A percentile compares a stretch with the other conserved stretches of the same genome.
Evolutionary conservation across 768 basidiomycete genomes (phyloP).

Genomic region (Lactarius tabidus): DNA sequence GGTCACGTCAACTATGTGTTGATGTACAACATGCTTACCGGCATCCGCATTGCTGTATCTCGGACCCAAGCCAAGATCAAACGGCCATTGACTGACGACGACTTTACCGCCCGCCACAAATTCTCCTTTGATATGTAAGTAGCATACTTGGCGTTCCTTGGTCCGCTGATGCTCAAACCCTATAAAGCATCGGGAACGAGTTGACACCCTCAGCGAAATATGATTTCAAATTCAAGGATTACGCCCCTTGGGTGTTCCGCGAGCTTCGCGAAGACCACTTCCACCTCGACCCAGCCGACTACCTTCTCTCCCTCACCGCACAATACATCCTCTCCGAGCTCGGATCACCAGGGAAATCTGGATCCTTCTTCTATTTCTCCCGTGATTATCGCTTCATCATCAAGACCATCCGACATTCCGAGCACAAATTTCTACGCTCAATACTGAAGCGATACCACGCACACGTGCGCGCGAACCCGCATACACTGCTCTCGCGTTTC

Average conservation of each 20-base stretch:
- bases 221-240: constrained; percentile 99
- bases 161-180: constrained; percentile 3
- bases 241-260: constrained; percentile 97
- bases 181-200: constrained; percentile 85
- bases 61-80: constrained; percentile 94
- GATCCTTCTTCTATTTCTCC: constrained; percentile 99
- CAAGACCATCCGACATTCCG: constrained; percentile 94
- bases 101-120: constrained; percentile 87
- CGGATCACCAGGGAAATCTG: constrained; percentile 96
- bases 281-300: constrained; percentile 94
- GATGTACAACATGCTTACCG: constrained; percentile 99
- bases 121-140: constrained; percentile 94
- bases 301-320: constrained; percentile 91
- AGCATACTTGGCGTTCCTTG: not conserved
- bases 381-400: constrained; percentile 99
- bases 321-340: constrained; percentile 98
- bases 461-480: constrained; percentile 86
- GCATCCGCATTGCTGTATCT: constrained; percentile 94
- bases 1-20: constrained; percentile 98
- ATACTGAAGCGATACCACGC: constrained; percentile 82
- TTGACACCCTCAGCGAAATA: constrained; percentile 96
- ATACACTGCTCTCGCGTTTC: constrained; percentile 89
- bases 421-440: constrained; percentile 87
- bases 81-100: constrained; percentile 76
- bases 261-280: constrained; percentile 92